Evolutionary conservation across 495 filamentous ascomycete species (phyloP).

Genomic region (Talaromyces ruber): DNA sequence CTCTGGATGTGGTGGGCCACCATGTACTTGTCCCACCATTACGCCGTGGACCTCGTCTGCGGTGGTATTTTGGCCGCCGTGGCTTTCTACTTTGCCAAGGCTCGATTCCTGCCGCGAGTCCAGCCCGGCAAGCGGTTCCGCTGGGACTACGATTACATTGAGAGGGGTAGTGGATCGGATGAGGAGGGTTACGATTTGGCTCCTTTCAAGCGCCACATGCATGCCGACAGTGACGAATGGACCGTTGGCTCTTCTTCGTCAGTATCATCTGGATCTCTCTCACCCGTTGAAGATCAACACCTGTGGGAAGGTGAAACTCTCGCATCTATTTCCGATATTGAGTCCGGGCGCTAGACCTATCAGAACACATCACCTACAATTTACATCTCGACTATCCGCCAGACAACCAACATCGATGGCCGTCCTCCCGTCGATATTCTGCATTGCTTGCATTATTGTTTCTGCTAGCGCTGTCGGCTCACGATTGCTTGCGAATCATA

Average conservation of each 20-base stretch:
- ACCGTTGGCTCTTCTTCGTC: constrained; percentile 66
- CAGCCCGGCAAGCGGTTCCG: constrained; percentile 78
- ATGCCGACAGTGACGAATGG: constrained; percentile 62
- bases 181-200: constrained; percentile 49
- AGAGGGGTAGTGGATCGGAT: constrained; percentile 55
- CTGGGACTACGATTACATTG: constrained; percentile 94
- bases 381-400: background rate
- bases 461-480: constrained; percentile 4
- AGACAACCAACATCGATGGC: constrained; percentile 3
- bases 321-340: constrained; percentile 44
- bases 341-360: constrained; percentile 32
- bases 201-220: constrained; percentile 47
- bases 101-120: constrained; percentile 68
- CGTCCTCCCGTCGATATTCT: constrained; percentile 6
- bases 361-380: background rate
- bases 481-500: background rate
- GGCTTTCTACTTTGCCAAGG: constrained; percentile 70
- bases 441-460: constrained; percentile 6
- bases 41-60: constrained; percentile 84
- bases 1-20: constrained; percentile 98
- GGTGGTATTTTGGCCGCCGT: constrained; percentile 74
- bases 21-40: constrained; percentile 95
- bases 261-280: constrained; percentile 52
- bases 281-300: constrained; percentile 52
- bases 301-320: constrained; percentile 57